phyloP scores from a whole-genome alignment of 2,329 filamentous ascomycete genomes.

The Ustulina deusta region DNA sequence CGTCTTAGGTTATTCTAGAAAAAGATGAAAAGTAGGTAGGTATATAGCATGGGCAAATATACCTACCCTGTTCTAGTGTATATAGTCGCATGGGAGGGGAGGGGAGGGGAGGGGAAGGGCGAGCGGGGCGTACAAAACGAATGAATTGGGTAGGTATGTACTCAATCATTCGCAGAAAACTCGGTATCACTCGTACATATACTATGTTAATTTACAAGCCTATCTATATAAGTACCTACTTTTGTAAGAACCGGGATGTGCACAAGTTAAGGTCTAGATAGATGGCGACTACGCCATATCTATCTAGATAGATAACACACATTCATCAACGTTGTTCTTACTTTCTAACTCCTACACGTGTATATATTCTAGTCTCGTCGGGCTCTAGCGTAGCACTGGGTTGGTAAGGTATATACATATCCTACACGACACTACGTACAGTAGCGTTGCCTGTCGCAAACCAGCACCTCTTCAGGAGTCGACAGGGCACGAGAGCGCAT shows the following conservation, averaged over 20 bases:
- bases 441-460: slow-evolving; percentile 22
- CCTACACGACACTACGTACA: neutral
- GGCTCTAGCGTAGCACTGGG: too few species aligned
- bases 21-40: neutral
- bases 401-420: too few species aligned
- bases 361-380: too few species aligned
- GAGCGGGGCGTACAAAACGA: neutral
- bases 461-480: slow-evolving; percentile 6
- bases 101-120: neutral
- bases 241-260: too few species aligned
- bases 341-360: too few species aligned
- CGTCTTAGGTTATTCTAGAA: slow-evolving; percentile 31
- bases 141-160: neutral
- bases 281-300: too few species aligned
- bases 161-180: neutral
- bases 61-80: neutral
- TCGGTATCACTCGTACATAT: neutral
- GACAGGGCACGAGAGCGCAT: slow-evolving; percentile 14
- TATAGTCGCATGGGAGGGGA: neutral
- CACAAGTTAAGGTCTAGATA: too few species aligned
- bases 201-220: neutral
- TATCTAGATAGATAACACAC: too few species aligned
- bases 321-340: too few species aligned
- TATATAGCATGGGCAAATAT: neutral
- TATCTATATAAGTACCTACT: neutral